These are phyloP conservation scores for Pythium brassicae DNA, from an alignment of 352 stramenopile genomes.

Conservation along the genomic window DNA sequence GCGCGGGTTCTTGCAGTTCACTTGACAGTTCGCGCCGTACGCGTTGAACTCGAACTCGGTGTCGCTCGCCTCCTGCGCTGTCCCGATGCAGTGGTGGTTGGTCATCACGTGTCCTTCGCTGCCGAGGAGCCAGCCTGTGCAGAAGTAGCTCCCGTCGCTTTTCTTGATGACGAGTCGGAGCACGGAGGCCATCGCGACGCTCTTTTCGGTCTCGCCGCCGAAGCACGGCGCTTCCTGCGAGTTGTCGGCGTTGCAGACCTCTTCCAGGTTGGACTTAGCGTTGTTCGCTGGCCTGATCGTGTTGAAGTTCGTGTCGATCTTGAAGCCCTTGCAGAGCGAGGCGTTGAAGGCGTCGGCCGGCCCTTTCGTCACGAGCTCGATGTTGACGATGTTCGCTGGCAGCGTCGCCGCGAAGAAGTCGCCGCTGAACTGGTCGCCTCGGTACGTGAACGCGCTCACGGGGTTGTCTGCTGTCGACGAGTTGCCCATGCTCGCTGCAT, in stretches of 20 bases:
- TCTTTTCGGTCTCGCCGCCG: constrained; percentile 12
- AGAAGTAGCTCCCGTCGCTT: constrained; percentile 43
- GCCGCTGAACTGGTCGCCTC: constrained; percentile 21
- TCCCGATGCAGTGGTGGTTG: constrained; percentile 78
- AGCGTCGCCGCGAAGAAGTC: constrained; percentile 40
- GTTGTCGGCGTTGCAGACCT: constrained; percentile 59
- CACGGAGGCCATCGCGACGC: constrained; percentile 32
- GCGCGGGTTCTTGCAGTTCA: constrained; percentile 25
- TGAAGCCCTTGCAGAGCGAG: constrained; percentile 39
- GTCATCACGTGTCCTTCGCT: constrained; percentile 73
- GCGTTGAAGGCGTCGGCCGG: constrained; percentile 15
- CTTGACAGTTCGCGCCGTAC: constrained; percentile 28
- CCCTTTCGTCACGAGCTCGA: constrained; percentile 42
- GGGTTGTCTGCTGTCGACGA: constrained; percentile 20
- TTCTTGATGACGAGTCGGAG: constrained; percentile 68
- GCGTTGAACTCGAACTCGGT: constrained; percentile 72
- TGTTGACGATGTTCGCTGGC: constrained; percentile 28
- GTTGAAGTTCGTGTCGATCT: constrained; percentile 48
- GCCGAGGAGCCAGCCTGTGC: constrained; percentile 72
- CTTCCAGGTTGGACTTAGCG: constrained; percentile 26
- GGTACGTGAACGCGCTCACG: constrained; percentile 26
- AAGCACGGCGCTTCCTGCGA: constrained; percentile 61
- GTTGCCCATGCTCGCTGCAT: constrained; percentile 11
- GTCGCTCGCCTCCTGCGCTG: constrained; percentile 35
- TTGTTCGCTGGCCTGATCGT: constrained; percentile 22